Conservation (phyloP, 2,329 filamentous ascomycete species). For the Aureobasidium subglaciale region DNA sequence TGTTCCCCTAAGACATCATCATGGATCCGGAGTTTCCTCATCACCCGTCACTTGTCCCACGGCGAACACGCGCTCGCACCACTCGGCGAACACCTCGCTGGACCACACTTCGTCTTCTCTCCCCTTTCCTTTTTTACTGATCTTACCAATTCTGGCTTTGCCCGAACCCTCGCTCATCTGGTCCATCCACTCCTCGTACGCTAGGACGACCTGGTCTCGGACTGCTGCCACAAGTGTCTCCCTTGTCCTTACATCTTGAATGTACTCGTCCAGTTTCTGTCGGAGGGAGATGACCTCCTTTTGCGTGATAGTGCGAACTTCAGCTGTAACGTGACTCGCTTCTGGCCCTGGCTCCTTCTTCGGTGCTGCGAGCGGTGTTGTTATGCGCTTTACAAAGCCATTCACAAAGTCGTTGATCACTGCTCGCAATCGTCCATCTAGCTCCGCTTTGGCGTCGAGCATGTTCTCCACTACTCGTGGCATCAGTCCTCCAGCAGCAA, state of each 20-base stretch:
- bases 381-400: slow-evolving; percentile 51
- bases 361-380: slow-evolving; percentile 36
- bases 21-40: not conserved
- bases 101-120: slow-evolving; percentile 59
- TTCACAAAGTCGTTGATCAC: slow-evolving; percentile 62
- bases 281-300: slow-evolving; percentile 52
- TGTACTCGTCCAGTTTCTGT: slow-evolving; percentile 52
- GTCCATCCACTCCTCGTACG: slow-evolving; percentile 60
- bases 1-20: not conserved
- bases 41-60: slow-evolving; percentile 33
- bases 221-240: slow-evolving; percentile 62
- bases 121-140: slow-evolving; percentile 50
- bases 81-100: slow-evolving; percentile 56
- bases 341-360: slow-evolving; percentile 8
- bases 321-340: slow-evolving; percentile 28
- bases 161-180: slow-evolving; percentile 36
- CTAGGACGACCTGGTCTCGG: slow-evolving; percentile 54
- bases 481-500: slow-evolving; percentile 47
- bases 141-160: slow-evolving; percentile 23
- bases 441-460: slow-evolving; percentile 62
- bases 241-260: slow-evolving; percentile 57
- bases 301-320: slow-evolving; percentile 49
- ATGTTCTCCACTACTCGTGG: slow-evolving; percentile 64
- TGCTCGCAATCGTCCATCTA: slow-evolving; percentile 54
- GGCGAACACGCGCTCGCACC: slow-evolving; percentile 53